Evolutionary conservation across 2,329 filamentous ascomycete genomes (phyloP).

Genomic region (Coniochaeta pulveracea): DNA sequence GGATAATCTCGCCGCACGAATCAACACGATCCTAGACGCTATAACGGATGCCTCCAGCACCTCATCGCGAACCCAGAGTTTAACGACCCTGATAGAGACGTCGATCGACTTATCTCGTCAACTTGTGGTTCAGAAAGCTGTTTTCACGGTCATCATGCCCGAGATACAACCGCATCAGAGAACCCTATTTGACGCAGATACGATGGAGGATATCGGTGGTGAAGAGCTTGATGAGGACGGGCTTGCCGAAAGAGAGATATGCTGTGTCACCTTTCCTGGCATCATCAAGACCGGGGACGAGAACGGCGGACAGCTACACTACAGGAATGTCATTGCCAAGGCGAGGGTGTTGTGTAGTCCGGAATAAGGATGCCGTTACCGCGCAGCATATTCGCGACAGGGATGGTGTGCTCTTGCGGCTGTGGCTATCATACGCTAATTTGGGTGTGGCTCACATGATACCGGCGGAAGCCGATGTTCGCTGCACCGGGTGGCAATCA

Average conservation of each 20-base stretch:
- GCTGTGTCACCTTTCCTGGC: conserved; percentile 53
- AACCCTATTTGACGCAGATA: conserved; percentile 42
- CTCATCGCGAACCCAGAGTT: conserved; percentile 36
- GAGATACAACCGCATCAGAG: conserved; percentile 38
- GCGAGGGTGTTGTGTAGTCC: conserved; percentile 51
- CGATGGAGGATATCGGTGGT: conserved; percentile 57
- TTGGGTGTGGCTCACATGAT: too few relatives aligned
- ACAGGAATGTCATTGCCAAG: conserved; percentile 53
- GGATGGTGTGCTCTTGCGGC: too few relatives aligned
- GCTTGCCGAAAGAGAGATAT: conserved; percentile 39
- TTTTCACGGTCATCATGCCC: conserved; percentile 45
- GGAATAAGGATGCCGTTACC: too few relatives aligned
- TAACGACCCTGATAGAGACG: conserved; percentile 39
- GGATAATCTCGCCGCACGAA: conserved; percentile 29
- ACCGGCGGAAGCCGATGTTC: too few relatives aligned
- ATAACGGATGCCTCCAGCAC: conserved; percentile 31
- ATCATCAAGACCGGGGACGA: conserved; percentile 56
- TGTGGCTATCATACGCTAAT: too few relatives aligned
- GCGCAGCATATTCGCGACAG: too few relatives aligned
- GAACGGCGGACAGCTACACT: conserved; percentile 47
- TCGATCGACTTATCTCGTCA: conserved; percentile 45
- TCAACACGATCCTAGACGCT: conserved; percentile 37
- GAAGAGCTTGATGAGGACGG: conserved; percentile 47
- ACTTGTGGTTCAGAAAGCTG: conserved; percentile 46
- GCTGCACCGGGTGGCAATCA: too few relatives aligned